A percentile compares a stretch with the other conserved stretches of the same genome.
phyloP scores from a whole-genome alignment of 2,329 filamentous ascomycete species.

The Aspergillus transmontanensis region DNA sequence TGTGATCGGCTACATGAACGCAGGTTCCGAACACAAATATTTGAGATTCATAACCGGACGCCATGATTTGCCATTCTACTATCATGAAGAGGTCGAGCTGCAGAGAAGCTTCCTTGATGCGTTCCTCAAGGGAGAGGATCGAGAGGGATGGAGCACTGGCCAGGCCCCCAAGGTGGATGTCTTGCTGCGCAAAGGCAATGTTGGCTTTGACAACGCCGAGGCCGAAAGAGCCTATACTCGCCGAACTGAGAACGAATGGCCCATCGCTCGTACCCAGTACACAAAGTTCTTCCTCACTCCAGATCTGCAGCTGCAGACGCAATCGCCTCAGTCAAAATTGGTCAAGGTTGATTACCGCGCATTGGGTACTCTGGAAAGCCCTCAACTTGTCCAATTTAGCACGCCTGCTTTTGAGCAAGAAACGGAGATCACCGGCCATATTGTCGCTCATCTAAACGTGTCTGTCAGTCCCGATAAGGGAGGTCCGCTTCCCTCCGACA shows the following conservation, averaged over 20 bases:
- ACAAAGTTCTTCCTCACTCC: constrained; percentile 62
- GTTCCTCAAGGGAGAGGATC: constrained; percentile 69
- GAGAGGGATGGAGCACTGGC: constrained; percentile 48
- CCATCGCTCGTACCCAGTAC: constrained; percentile 66
- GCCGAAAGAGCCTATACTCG: constrained; percentile 59
- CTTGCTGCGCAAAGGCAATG: constrained; percentile 65
- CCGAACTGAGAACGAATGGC: constrained; percentile 66
- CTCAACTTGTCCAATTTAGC: constrained; percentile 59
- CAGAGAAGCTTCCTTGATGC: constrained; percentile 70
- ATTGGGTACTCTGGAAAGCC: constrained; percentile 58
- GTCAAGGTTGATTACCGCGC: constrained; percentile 60
- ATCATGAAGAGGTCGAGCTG: constrained; percentile 67
- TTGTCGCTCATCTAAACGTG: constrained; percentile 65
- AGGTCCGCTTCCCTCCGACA: constrained; percentile 48
- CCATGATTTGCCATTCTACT: constrained; percentile 74
- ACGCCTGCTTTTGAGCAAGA: constrained; percentile 62
- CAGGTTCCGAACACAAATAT: constrained; percentile 69
- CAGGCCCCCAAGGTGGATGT: constrained; percentile 63
- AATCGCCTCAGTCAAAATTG: constrained; percentile 26
- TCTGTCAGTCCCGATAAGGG: constrained; percentile 51
- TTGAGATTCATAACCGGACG: constrained; percentile 70
- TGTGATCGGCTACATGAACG: constrained; percentile 64
- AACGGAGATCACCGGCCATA: constrained; percentile 70
- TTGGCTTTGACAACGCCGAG: constrained; percentile 66
- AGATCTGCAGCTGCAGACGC: constrained; percentile 43